Conservation (phyloP, 2,329 filamentous ascomycete species). For the Cyclaneusma minus region DNA sequence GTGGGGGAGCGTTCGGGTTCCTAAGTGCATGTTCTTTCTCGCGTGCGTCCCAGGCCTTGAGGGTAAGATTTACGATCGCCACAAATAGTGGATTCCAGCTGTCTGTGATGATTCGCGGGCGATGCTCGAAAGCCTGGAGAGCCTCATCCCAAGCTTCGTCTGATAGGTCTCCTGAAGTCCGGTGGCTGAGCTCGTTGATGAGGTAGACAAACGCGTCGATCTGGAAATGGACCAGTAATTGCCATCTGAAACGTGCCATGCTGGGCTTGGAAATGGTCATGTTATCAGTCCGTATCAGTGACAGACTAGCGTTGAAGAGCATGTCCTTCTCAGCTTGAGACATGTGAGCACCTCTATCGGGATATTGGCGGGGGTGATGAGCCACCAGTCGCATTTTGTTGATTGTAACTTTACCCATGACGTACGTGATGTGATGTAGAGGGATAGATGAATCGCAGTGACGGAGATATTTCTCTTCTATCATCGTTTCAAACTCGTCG, state of each 20-base stretch:
- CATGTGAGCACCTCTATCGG: constrained; percentile 16
- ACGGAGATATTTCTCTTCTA: constrained; percentile 24
- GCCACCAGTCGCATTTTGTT: constrained; percentile 18
- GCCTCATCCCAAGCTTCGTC: constrained; percentile 18
- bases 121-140: constrained; percentile 14
- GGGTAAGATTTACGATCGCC: constrained; percentile 14
- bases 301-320: constrained; percentile 19
- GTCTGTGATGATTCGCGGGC: constrained; percentile 13
- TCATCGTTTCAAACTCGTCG: constrained; percentile 21
- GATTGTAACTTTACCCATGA: constrained; percentile 14
- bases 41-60: constrained; percentile 16
- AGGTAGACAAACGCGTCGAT: constrained; percentile 20
- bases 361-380: constrained; percentile 16
- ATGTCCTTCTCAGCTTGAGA: constrained; percentile 18
- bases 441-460: constrained; percentile 26
- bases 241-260: constrained; percentile 19
- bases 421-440: constrained; percentile 18
- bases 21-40: too few species aligned
- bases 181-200: constrained; percentile 18
- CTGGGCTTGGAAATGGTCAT: constrained; percentile 14
- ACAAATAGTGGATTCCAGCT: constrained; percentile 14
- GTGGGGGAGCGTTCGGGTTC: too few species aligned
- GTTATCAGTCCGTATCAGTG: constrained; percentile 21
- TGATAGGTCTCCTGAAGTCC: constrained; percentile 14
- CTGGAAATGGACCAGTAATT: constrained; percentile 19